Base-by-base conservation (phyloP, 441 rosid genomes). In the Lepidium campestre region DNA sequence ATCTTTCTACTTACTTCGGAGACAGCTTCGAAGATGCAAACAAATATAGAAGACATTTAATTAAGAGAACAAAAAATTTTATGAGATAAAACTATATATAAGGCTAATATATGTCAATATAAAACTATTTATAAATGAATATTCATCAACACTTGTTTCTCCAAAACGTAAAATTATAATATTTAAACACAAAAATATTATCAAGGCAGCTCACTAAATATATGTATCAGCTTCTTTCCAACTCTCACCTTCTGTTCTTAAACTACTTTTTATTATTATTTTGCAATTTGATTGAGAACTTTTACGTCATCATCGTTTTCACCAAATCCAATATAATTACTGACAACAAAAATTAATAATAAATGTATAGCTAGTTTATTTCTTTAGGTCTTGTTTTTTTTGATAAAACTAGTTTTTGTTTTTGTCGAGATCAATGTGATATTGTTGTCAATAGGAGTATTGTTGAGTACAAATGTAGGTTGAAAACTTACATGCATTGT, bases 161-260 rank as follows among this genome's bases (percentile, higher is more conserved):
- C 8, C 31, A 27, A 27, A n/a, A n/a, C n/a, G 31, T 2, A 27
- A 10, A 15, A 14, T 52, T 2, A 27, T 9, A 15, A 42, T 5
- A 15, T 10, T 6, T 14, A 10, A 12, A 40, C n/a, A 22, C 13
- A n/a, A n/a, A n/a, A n/a, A n/a, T n/a, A n/a, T n/a, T n/a, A n/a
- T n/a, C n/a, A n/a, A n/a, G 64, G 17, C 49, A 63, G 47, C 37
- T 48, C 57, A 63, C 47, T 41, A 48, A 36, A 48, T 29, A 29
- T 29, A 29, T 6, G 2, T 48, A 63, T 48, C 57, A 34, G 34
- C 42, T 17, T 57, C 6, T 29, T 45, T 61, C 31, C 55, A 61
- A 46, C 34, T 62, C 55, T 19, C 10, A 46, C 55, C 44, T 62
- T 62, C 55, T 13, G 10, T 62, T 45, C 54, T 61, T 18, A 45